Evolutionary conservation across 441 rosid species (phyloP).

Genomic region (Eugenia klotzschiana): DNA sequence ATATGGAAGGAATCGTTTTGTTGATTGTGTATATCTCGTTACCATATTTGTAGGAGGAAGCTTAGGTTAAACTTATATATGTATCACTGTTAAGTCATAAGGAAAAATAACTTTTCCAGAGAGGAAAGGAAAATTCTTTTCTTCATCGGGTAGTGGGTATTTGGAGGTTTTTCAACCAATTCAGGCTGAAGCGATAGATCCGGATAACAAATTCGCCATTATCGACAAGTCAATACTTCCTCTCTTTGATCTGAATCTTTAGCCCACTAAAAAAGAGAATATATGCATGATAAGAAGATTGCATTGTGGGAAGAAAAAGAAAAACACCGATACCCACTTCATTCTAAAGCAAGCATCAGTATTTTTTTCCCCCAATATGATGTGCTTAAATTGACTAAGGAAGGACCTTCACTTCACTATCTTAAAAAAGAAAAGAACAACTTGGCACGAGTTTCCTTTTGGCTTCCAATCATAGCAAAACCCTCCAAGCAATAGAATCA

Average conservation of each 20-base stretch:
- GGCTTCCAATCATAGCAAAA: neutral
- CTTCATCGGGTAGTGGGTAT: neutral
- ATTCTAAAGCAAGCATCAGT: neutral
- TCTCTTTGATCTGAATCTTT: neutral
- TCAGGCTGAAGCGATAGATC: neutral
- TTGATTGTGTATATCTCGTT: no score
- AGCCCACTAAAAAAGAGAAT: neutral
- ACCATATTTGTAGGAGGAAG: no score
- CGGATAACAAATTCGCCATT: neutral
- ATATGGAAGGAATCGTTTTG: no score
- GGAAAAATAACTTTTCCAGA: no score
- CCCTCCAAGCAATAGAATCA: neutral
- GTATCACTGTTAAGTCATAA: no score
- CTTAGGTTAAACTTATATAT: no score
- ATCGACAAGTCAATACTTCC: neutral
- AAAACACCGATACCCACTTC: neutral
- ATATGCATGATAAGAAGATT: neutral
- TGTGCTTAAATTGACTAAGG: neutral
- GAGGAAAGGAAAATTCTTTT: no score
- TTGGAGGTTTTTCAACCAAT: neutral
- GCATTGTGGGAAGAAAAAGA: neutral
- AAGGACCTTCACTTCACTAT: neutral
- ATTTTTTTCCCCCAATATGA: neutral
- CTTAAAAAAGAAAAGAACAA: neutral
- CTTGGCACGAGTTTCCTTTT: neutral